Base-by-base conservation (phyloP, 2,329 filamentous ascomycete genomes). In the Aureobasidium melanogenum region DNA sequence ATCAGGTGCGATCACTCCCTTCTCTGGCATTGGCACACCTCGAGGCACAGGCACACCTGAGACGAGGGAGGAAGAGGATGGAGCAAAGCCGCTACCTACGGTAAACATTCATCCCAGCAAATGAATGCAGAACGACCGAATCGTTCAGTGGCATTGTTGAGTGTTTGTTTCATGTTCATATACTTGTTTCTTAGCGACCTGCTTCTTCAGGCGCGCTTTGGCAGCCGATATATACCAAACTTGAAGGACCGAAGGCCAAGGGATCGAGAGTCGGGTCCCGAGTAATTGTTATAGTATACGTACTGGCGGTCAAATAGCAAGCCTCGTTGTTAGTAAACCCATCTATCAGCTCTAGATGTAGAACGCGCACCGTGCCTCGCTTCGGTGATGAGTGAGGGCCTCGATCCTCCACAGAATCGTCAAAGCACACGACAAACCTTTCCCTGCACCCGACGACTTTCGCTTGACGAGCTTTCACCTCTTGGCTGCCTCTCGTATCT, bases 1-100 rank as follows among this genome's bases (percentile, higher is more conserved):
- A 2, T 83, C 79, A 63, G 80, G 80, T 43, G 69, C 69, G 2
- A 72, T 78, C 60, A 77, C 73, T 64, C 78, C 78, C 14, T 71
- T 78, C 60, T 68, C 69, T 17, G 76, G 75, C 30, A 60, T 77
- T 3, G 75, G 73, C 2, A 77, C 70, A 15, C 71, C 71, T 17
- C 65, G 64, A 41, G 62, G 60, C n/a, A 61, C 61, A n/a, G 44
- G 60, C 38, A 64, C 63, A 46, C 51, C 52, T n/a, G 39, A 62
- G 22, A 2, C 32, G 22, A 44, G 34, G 15, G 34, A 44, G 32
- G 50, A 44, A 22, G 50, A 61, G 34, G 59, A 32, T 17, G 50
- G 28, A 30, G 39, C 48, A 8, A 54, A 38, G 28, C 26, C 48
- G 46, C 7, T 38, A 22, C 47, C 39, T 7, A 55, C 38, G 32